These are phyloP conservation scores for Hortaea werneckii DNA, from an alignment of 2,329 filamentous ascomycete genomes.

Conservation along the genomic window DNA sequence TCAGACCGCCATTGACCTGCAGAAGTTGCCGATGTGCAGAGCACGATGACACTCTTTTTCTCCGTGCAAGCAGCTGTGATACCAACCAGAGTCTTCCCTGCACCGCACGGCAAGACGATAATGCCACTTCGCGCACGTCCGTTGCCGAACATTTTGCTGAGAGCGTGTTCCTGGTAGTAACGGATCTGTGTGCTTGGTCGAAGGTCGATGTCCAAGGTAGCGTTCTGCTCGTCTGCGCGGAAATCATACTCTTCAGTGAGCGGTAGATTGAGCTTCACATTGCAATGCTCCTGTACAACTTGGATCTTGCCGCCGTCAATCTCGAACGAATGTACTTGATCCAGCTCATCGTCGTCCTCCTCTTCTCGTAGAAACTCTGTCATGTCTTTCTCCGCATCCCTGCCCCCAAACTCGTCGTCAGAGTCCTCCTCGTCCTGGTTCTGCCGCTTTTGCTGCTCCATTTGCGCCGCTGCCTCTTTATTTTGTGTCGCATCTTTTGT, in stretches of 20 bases:
- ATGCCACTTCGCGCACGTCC: constrained; percentile 94
- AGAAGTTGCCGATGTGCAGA: constrained; percentile 96
- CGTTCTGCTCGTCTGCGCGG: constrained; percentile 76
- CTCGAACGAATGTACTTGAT: constrained; percentile 87
- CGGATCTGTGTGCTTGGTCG: constrained; percentile 83
- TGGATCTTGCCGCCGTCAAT: constrained; percentile 76
- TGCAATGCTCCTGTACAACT: constrained; percentile 75
- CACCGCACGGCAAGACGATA: constrained; percentile 91
- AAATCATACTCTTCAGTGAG: constrained; percentile 97
- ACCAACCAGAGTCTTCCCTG: constrained; percentile 94
- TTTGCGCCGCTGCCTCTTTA: constrained; percentile 54
- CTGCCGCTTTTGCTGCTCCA: constrained; percentile 34
- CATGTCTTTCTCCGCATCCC: constrained; percentile 45
- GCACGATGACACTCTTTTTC: constrained; percentile 89
- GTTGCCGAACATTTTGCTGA: constrained; percentile 99
- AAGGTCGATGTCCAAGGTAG: constrained; percentile 87
- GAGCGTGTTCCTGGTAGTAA: constrained; percentile 90
- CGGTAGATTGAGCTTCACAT: constrained; percentile 69
- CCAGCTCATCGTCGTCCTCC: constrained; percentile 74
- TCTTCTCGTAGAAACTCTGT: constrained; percentile 60
- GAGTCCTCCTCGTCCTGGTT: constrained; percentile 43
- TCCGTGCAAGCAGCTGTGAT: constrained; percentile 97
- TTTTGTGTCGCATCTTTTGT: constrained; percentile 88
- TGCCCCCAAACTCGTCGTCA: constrained; percentile 44
- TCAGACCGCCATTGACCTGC: constrained; percentile 95